Evolutionary conservation across 495 filamentous ascomycete species (phyloP), one percentile per base, ranked within the genome.

Genomic region (Penicillium paradoxum): DNA sequence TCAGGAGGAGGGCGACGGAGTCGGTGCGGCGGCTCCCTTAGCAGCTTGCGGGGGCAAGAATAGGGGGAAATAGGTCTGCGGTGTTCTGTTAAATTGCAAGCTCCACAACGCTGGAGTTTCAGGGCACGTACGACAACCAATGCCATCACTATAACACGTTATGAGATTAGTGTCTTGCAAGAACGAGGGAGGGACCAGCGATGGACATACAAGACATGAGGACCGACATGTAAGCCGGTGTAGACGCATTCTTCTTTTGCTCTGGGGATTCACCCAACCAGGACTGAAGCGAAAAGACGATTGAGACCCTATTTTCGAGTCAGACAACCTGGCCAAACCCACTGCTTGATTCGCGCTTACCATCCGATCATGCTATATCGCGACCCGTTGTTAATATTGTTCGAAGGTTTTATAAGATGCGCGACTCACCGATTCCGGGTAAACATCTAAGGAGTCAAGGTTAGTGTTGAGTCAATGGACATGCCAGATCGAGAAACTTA

Each of bases 221-320:
- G 38, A 95, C 86, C 43, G 83, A 84, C 72, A 95, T 88, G 65
- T 89, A 90, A 13, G 83, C 85, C n/a, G 91, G 90, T 5, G 88
- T 90, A 36, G 76, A 72, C 38, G 76, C 66, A 50, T 69, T 85
- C 59, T 79, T 83, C 70, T 80, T 84, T 62, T 86, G 76, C 34
- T 90, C 89, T 41, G 86, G 81, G 57, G 84, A 87, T 74, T 96
- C 91, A 52, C 84, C 85, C 15, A 96, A 79, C 90, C 90, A 96
- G 56, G 75, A 81, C 72, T 95, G 90, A 37, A 95, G 70, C 48
- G 89, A 82, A 68, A 95, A 86, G 43, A 92, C 82, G 41, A 96
- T 85, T 6, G 91, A 77, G 8, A 86, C 84, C 91, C 90, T 92
- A 64, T 15, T 43, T 27, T 27, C 33, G 15, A 13, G 30, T 62